Evolutionary conservation across 306 rosid genomes (phyloP).

Genomic region (Glycine latifolia): DNA sequence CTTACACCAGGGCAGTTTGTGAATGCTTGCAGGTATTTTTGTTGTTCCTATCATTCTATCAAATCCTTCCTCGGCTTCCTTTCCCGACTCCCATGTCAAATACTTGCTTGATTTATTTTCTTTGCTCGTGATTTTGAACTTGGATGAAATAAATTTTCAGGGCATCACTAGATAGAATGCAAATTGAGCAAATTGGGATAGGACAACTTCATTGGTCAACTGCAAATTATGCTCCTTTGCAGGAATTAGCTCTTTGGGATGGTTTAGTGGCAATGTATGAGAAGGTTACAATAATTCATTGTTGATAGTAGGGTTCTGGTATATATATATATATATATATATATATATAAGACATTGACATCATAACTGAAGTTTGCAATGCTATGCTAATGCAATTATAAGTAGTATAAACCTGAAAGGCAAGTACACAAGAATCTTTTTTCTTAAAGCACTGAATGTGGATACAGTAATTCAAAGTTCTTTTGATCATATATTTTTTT

Average conservation of each 20-base stretch:
- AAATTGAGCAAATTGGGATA: conserved; percentile 87
- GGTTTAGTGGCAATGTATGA: conserved; percentile 98
- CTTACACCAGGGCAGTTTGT: conserved; percentile 87
- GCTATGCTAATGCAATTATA: neutral
- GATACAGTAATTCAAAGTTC: conserved; percentile 24
- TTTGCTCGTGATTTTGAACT: conserved; percentile 30
- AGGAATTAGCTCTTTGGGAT: conserved; percentile 93
- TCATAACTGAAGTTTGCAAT: neutral
- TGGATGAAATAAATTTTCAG: conserved; percentile 52
- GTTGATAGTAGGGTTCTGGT: conserved; percentile 8
- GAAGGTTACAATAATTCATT: conserved; percentile 67
- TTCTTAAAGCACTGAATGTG: neutral
- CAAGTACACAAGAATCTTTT: neutral
- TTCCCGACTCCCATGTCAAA: neutral
- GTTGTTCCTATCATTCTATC: too few species aligned
- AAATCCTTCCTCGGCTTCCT: too few species aligned
- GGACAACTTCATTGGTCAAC: conserved; percentile 98
- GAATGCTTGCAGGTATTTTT: conserved; percentile 82
- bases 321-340: too few species aligned
- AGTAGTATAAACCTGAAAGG: neutral
- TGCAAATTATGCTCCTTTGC: conserved; percentile 92
- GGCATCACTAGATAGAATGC: conserved; percentile 87
- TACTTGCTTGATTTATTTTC: conserved; percentile 2
- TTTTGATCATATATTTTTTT: conserved; percentile 12
- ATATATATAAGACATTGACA: too few species aligned